phyloP scores from a whole-genome alignment of 805 yeast species.

The Metschnikowia lachancei region DNA sequence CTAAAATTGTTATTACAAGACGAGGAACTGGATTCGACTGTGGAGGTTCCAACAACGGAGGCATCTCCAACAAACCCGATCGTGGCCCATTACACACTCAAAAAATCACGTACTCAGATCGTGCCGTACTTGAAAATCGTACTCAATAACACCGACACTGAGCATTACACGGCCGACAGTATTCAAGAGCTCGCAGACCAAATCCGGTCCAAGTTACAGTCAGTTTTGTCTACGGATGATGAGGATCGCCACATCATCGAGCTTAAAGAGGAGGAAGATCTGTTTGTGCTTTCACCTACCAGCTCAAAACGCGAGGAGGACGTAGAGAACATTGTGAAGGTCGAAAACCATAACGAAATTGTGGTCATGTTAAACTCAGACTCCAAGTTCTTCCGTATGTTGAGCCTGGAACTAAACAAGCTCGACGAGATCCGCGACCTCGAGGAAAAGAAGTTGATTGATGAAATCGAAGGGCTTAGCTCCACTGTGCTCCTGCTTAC shows the following conservation, averaged over 20 bases:
- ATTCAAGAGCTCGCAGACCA: constrained; percentile 30
- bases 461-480: constrained; percentile 44
- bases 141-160: constrained; percentile 29
- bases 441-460: constrained; percentile 44
- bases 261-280: constrained; percentile 28
- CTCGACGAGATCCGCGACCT: constrained; percentile 43
- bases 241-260: constrained; percentile 28
- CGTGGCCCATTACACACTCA: constrained; percentile 42
- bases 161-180: constrained; percentile 28
- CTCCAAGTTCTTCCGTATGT: constrained; percentile 55
- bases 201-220: constrained; percentile 28
- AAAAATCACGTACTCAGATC: constrained; percentile 29
- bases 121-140: constrained; percentile 40
- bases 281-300: constrained; percentile 31
- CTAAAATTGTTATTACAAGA: constrained; percentile 37
- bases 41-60: constrained; percentile 35
- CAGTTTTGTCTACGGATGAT: constrained; percentile 24
- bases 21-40: constrained; percentile 21
- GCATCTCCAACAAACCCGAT: constrained; percentile 38
- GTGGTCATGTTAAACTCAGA: constrained; percentile 52
- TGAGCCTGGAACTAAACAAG: constrained; percentile 51
- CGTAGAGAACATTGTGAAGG: constrained; percentile 13
- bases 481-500: constrained; percentile 23
- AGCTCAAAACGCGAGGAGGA: constrained; percentile 13
- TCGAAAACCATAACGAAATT: constrained; percentile 31